Conservation (phyloP, 257 asterid species). For the Solanum neorickii region DNA sequence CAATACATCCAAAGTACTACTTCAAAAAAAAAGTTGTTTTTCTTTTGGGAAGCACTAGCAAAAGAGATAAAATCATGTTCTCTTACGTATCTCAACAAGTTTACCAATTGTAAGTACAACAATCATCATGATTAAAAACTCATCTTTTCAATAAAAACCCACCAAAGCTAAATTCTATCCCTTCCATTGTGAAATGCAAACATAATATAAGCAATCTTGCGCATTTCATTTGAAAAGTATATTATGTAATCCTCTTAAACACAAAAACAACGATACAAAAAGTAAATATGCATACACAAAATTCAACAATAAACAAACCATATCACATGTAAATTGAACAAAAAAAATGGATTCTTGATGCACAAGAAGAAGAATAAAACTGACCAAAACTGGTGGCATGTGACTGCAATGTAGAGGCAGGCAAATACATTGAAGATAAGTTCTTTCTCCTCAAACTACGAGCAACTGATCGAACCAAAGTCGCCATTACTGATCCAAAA, state of each 20-base stretch:
- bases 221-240: neutral
- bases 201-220: neutral
- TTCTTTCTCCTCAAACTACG: conserved; percentile 39
- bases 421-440: conserved; percentile 10
- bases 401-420: conserved; percentile 47
- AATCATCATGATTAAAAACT: neutral
- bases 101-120: neutral
- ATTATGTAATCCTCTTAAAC: neutral
- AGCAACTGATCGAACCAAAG: conserved; percentile 42
- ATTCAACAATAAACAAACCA: neutral
- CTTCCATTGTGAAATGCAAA: neutral
- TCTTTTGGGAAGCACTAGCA: neutral
- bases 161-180: neutral
- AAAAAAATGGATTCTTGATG: neutral
- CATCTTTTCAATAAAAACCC: neutral
- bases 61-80: neutral
- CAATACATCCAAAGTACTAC: neutral
- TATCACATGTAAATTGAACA: neutral
- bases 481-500: conserved; percentile 23
- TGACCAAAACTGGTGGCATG: conserved; percentile 90
- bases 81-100: neutral
- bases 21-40: neutral
- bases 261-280: neutral
- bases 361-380: neutral
- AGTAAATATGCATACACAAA: neutral